Base-by-base conservation (phyloP, 768 basidiomycete genomes). In the Mycena vitilis region DNA sequence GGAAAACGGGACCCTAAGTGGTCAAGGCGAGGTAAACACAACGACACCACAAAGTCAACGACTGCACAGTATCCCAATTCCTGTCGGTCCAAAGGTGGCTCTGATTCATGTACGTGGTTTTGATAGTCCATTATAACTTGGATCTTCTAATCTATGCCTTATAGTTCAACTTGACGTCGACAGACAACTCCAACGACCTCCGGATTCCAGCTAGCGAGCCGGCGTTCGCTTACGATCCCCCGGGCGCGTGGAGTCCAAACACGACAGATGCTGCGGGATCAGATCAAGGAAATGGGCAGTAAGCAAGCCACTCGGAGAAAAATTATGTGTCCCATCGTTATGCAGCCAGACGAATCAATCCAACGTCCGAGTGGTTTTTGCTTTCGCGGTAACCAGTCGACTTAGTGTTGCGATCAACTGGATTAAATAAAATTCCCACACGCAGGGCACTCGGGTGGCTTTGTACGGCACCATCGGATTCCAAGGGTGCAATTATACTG, bases 381-480 rank as follows among this genome's bases (percentile, higher is more conserved):
- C 63, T 18, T 63, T 63, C 44, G 4, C 11, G 40, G 62, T 36
- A n/a, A 45, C n/a, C 13, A 8, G 23, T 36, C 15, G 10, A 22
- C 12, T 34, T 49, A 13, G 8, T 22, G 37, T 48, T n/a, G n/a
- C n/a, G n/a, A n/a, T 4, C 5, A 25, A 40, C n/a, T 7, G 8
- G 20, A 15, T 2, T 8, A 45, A 6, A 38, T 47, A 20, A 63
- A 22, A 36, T 15, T 57, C n/a, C n/a, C n/a, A n/a, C 10, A 5
- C 37, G 42, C 53, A 69, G 75, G 73, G 81, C 59, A 66, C 77
- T 73, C 74, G 78, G 65, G 60, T 86, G 53, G 73, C 79, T 12
- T 73, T 85, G 30, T 83, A 79, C 51, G 85, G 86, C 9, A 57
- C 82, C 13, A 79, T 84, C 16, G 78, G n/a, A n/a, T n/a, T 4